Evolutionary conservation across 441 rosid genomes (phyloP).

Genomic region (Viola pubescens): DNA sequence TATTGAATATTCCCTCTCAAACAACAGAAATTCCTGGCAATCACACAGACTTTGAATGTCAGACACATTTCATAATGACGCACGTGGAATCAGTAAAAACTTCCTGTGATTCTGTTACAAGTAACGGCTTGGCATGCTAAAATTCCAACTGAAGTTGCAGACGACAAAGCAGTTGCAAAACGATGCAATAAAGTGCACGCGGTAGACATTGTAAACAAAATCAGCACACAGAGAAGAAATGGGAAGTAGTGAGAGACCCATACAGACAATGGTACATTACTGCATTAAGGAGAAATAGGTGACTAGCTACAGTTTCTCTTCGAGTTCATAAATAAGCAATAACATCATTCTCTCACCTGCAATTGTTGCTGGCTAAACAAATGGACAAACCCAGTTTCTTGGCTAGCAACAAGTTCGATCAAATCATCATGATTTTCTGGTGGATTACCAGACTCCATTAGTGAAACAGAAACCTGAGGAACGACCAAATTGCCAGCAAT

Average conservation of each 20-base stretch:
- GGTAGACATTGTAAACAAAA: not conserved
- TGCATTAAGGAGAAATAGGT: not conserved
- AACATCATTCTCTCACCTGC: slow-evolving; percentile 43
- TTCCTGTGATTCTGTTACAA: not conserved
- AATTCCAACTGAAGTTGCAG: too few species aligned
- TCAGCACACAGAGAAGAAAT: not conserved
- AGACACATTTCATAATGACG: slow-evolving; percentile 9
- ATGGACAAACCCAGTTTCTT: slow-evolving; percentile 60
- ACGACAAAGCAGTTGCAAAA: too few species aligned
- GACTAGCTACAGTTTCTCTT: slow-evolving; percentile 2
- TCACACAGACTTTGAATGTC: slow-evolving; percentile 1
- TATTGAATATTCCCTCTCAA: slow-evolving; percentile 80
- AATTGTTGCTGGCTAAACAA: slow-evolving; percentile 88
- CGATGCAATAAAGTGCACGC: too few species aligned
- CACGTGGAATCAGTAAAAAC: not conserved
- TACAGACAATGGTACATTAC: not conserved
- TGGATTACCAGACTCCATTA: slow-evolving; percentile 58
- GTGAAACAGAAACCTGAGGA: slow-evolving; percentile 70
- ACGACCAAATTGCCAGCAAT: too few species aligned
- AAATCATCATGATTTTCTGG: slow-evolving; percentile 69
- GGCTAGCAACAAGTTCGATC: slow-evolving; percentile 71
- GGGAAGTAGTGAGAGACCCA: not conserved
- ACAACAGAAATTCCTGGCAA: slow-evolving; percentile 74
- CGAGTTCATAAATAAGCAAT: not conserved
- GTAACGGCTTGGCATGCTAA: too few species aligned